Conservation (phyloP, 129 eudicot genomes). For the Kitagawia praeruptora region DNA sequence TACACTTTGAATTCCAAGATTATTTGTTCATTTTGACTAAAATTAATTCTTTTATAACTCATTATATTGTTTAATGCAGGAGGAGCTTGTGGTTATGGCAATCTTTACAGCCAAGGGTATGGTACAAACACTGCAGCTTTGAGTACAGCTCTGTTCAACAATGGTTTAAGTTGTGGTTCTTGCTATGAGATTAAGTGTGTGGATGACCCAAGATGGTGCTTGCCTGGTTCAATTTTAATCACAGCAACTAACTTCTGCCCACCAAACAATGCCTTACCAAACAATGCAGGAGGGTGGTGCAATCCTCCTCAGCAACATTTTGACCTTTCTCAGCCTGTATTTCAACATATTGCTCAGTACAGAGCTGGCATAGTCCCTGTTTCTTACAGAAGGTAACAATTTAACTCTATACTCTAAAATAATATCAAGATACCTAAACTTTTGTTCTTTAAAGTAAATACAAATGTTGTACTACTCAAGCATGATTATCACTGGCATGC, state of each 20-base stretch:
- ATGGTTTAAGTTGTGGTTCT: constrained; percentile 55
- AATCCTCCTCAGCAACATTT: constrained; percentile 53
- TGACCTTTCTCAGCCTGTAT: constrained; percentile 53
- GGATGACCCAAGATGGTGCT: constrained; percentile 48
- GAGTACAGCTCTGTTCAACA: constrained; percentile 52
- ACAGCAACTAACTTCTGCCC: constrained; percentile 64
- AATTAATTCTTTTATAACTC: background rate
- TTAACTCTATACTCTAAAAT: background rate
- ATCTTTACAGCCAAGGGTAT: constrained; percentile 44
- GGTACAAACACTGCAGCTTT: constrained; percentile 51
- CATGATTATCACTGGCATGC: background rate
- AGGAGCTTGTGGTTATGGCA: constrained; percentile 65
- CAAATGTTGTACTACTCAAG: background rate
- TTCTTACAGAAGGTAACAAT: constrained; percentile 38
- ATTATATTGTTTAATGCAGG: constrained; percentile 16
- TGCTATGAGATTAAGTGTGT: constrained; percentile 50
- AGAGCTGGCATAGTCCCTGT: constrained; percentile 60
- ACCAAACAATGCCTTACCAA: constrained; percentile 49
- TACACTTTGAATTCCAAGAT: background rate
- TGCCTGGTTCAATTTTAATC: constrained; percentile 39
- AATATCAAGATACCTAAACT: background rate
- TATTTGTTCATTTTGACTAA: background rate
- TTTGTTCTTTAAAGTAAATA: background rate
- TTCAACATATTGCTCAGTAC: constrained; percentile 54
- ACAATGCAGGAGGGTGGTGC: constrained; percentile 47